Conservation (phyloP, 345 rosid species). For the Pseudoturritis turrita region DNA sequence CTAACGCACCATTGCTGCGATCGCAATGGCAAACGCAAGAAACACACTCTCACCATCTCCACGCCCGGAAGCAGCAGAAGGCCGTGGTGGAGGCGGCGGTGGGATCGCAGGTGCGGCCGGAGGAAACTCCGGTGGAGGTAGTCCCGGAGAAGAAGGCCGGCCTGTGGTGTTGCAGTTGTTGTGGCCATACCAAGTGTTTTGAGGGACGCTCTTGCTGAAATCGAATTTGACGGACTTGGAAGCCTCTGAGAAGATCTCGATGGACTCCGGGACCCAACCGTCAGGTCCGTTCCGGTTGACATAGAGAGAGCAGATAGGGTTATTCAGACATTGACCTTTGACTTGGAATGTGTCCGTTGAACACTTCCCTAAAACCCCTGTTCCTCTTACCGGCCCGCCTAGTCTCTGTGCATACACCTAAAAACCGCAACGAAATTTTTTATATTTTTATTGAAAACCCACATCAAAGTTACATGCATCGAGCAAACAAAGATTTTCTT, state of each 20-base stretch:
- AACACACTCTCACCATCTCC: neutral
- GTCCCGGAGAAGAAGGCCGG: slow-evolving; percentile 3
- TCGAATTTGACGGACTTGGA: slow-evolving; percentile 42
- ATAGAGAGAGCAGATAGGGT: slow-evolving; percentile 55
- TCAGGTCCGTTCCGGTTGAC: slow-evolving; percentile 50
- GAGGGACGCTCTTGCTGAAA: slow-evolving; percentile 44
- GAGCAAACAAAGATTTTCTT: no score
- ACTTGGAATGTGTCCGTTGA: slow-evolving; percentile 61
- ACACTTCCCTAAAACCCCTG: slow-evolving; percentile 58
- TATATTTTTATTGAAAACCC: neutral
- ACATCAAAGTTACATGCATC: neutral
- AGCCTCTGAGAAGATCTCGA: slow-evolving; percentile 42
- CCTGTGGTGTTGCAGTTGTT: slow-evolving; percentile 35
- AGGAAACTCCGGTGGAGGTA: slow-evolving; percentile 7
- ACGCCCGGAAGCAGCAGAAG: slow-evolving; percentile 10
- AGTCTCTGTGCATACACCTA: slow-evolving; percentile 60
- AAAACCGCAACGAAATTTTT: neutral
- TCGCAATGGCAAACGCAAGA: neutral
- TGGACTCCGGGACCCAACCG: slow-evolving; percentile 67
- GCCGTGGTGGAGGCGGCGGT: slow-evolving; percentile 19
- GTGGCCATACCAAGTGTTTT: slow-evolving; percentile 59
- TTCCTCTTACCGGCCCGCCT: slow-evolving; percentile 41
- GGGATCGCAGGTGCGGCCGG: slow-evolving; percentile 10
- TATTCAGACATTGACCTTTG: slow-evolving; percentile 50
- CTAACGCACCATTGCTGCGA: slow-evolving; percentile 9